Evolutionary conservation across 768 basidiomycete genomes (phyloP).

Genomic region (Lactarius hengduanensis): DNA sequence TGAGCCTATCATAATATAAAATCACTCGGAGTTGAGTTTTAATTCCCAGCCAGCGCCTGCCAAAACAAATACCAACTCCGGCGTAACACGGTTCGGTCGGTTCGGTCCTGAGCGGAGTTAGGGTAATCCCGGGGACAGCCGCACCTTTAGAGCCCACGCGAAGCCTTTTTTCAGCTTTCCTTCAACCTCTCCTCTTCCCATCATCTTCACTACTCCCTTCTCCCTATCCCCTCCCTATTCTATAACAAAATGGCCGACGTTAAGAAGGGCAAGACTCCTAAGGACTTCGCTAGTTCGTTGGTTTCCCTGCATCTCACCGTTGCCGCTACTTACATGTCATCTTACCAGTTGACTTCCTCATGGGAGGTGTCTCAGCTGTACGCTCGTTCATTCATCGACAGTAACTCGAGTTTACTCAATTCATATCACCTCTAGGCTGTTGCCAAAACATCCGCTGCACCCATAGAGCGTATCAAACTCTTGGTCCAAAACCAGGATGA

Average conservation of each 20-base stretch:
- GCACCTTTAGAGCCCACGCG: constrained; percentile 37
- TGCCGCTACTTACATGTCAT: constrained; percentile 38
- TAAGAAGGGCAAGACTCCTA: constrained; percentile 84
- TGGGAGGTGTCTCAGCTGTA: constrained; percentile 94
- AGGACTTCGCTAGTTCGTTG: constrained; percentile 82
- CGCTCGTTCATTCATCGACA: constrained; percentile 34
- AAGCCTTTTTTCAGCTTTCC: constrained; percentile 47
- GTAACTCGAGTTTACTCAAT: not conserved
- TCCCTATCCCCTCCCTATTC: constrained; percentile 40
- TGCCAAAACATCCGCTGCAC: constrained; percentile 98
- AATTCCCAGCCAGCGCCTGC: not conserved
- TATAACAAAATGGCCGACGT: constrained; percentile 71
- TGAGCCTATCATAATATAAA: not conserved
- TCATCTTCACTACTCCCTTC: constrained; percentile 55
- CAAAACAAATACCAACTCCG: not conserved
- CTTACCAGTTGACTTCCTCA: constrained; percentile 80
- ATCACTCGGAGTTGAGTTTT: not conserved
- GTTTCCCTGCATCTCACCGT: constrained; percentile 13
- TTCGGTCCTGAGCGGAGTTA: constrained; percentile 32
- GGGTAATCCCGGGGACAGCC: constrained; percentile 37
- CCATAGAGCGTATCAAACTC: constrained; percentile 99
- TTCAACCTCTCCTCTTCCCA: constrained; percentile 41
- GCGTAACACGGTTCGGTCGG: not conserved
- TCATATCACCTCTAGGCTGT: constrained; percentile 63
- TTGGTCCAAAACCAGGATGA: constrained; percentile 99